phyloP scores from a whole-genome alignment of 2,329 filamentous ascomycete genomes.

The Aschersonia sp. region DNA sequence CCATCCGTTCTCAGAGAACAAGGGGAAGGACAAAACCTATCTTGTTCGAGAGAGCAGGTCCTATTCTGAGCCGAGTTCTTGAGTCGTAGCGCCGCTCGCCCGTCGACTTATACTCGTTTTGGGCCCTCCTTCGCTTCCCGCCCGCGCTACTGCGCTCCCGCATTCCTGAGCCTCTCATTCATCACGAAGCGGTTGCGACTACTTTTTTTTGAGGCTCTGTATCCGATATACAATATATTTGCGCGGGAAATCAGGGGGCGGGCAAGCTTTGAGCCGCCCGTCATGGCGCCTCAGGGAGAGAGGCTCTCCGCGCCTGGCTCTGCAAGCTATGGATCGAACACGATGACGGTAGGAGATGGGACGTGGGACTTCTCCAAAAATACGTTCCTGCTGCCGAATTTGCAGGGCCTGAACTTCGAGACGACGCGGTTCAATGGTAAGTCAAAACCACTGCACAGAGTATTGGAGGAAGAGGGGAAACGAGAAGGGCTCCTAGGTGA shows the following conservation, averaged over 20 bases:
- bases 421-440: constrained; percentile 77
- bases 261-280: constrained; percentile 13
- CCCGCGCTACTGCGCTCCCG: background rate
- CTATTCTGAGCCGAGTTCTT: too few relatives aligned
- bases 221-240: too few relatives aligned
- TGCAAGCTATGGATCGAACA: constrained; percentile 58
- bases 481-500: too few relatives aligned
- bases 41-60: too few relatives aligned
- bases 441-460: background rate
- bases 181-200: too few relatives aligned
- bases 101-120: background rate
- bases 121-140: too few relatives aligned
- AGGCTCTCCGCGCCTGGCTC: constrained; percentile 55
- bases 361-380: constrained; percentile 72
- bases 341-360: constrained; percentile 66
- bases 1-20: too few relatives aligned
- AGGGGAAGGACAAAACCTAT: too few relatives aligned
- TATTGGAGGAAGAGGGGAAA: background rate
- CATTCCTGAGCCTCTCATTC: background rate
- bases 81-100: too few relatives aligned
- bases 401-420: constrained; percentile 63
- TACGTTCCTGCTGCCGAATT: constrained; percentile 63
- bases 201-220: too few relatives aligned
- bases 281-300: constrained; percentile 43
- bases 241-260: too few relatives aligned